phyloP scores from a whole-genome alignment of 805 yeast genomes.

The Blastobotrys chiropterorum region DNA sequence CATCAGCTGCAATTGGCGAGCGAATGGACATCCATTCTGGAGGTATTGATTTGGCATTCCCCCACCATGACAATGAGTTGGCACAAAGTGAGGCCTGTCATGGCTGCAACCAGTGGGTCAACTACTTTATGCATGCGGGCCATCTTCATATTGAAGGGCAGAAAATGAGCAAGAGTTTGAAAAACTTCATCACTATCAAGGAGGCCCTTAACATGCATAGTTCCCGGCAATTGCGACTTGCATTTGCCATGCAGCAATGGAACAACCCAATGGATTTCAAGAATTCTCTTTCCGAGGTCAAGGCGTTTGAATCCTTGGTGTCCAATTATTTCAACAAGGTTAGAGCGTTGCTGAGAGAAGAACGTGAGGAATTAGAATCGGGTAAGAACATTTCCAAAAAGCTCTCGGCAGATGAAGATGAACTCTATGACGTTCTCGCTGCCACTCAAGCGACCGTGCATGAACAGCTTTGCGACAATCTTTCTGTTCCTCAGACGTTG shows the following conservation, averaged over 20 bases:
- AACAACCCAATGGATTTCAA: conserved; percentile 89
- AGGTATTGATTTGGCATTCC: conserved; percentile 95
- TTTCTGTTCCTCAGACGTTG: conserved; percentile 72
- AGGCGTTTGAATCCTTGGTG: conserved; percentile 63
- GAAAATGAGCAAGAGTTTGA: conserved; percentile 92
- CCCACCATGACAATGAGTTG: conserved; percentile 97
- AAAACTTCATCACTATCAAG: conserved; percentile 90
- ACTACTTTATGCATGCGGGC: conserved; percentile 94
- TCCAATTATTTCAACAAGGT: conserved; percentile 81
- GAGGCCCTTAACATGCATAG: conserved; percentile 72
- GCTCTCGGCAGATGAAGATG: conserved; percentile 47
- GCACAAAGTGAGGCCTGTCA: conserved; percentile 95
- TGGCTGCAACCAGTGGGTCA: conserved; percentile 91
- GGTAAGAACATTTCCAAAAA: conserved; percentile 59
- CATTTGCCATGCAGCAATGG: conserved; percentile 91
- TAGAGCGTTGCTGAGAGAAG: conserved; percentile 73
- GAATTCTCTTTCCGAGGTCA: conserved; percentile 72
- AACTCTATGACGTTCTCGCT: conserved; percentile 45
- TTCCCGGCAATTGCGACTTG: conserved; percentile 80
- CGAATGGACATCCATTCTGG: conserved; percentile 94
- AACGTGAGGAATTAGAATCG: conserved; percentile 42
- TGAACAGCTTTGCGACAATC: conserved; percentile 80
- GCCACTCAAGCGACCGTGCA: conserved; percentile 56
- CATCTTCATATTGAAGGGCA: conserved; percentile 98
- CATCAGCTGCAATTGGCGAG: conserved; percentile 76